Percentiles rank a stretch among this genome's conserved stretches.
Evolutionary conservation across 768 basidiomycete genomes (phyloP).

Genomic region (Hygrocybe coccinea): DNA sequence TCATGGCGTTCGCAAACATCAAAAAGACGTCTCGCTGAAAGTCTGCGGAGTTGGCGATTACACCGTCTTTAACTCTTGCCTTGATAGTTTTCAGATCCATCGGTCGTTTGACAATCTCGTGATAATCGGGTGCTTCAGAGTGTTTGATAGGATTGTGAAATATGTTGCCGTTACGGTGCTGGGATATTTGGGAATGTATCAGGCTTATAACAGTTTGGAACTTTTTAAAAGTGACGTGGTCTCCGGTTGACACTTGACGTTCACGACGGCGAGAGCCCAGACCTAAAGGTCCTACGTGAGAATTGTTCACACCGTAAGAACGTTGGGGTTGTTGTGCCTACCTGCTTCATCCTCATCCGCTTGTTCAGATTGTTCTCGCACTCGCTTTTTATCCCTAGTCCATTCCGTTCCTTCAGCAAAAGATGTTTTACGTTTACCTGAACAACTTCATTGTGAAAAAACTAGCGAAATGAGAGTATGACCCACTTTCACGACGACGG

Average conservation of each 20-base stretch:
- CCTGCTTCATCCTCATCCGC: constrained; percentile 62
- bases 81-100: constrained; percentile 96
- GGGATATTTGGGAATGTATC: constrained; percentile 76
- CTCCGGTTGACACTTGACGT: constrained; percentile 37
- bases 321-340: constrained; percentile 17
- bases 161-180: constrained; percentile 83
- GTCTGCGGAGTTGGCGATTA: constrained; percentile 75
- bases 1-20: constrained; percentile 97
- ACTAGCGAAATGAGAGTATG: not conserved
- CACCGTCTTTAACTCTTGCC: constrained; percentile 74
- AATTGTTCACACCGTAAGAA: not conserved
- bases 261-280: constrained; percentile 36
- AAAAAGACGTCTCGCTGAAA: constrained; percentile 86
- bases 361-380: constrained; percentile 64
- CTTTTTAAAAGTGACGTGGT: constrained; percentile 56
- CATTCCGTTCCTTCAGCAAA: constrained; percentile 45
- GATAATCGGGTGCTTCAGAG: constrained; percentile 86
- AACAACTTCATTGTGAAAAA: not conserved
- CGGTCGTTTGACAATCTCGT: constrained; percentile 87
- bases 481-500: constrained; percentile 9
- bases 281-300: not conserved
- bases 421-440: constrained; percentile 66
- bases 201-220: constrained; percentile 80
- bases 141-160: constrained; percentile 88
- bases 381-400: constrained; percentile 50